Percentiles rank a stretch among this genome's conserved stretches.
These are phyloP conservation scores for Exophiala aquamarina DNA, from an alignment of 2,329 filamentous ascomycete genomes.

Conservation along the genomic window DNA sequence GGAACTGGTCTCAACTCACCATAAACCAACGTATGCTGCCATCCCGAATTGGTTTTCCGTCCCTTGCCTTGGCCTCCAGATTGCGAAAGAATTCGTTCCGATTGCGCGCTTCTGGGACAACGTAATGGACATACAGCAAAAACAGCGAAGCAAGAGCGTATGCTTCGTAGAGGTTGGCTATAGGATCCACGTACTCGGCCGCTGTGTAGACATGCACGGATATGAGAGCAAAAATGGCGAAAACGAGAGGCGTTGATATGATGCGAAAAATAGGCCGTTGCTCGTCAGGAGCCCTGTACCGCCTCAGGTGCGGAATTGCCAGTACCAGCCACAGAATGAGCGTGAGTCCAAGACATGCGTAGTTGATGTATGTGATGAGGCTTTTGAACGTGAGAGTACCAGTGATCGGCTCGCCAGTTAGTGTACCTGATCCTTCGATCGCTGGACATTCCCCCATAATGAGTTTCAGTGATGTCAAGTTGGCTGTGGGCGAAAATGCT, in stretches of 20 bases:
- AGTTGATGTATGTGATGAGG: conserved; percentile 12
- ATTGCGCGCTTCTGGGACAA: conserved; percentile 13
- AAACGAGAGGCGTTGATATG: conserved; percentile 15
- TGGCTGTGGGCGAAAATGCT: too few species aligned
- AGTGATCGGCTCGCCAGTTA: conserved; percentile 1
- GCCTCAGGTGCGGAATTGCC: conserved; percentile 15
- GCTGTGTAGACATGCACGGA: conserved; percentile 14
- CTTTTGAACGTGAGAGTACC: conserved; percentile 18
- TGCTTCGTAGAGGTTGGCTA: conserved; percentile 18
- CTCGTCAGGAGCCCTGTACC: conserved; percentile 17
- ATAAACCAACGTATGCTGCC: conserved; percentile 27
- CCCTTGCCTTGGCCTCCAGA: conserved; percentile 10
- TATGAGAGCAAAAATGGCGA: conserved; percentile 11
- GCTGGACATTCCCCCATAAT: conserved; percentile 3
- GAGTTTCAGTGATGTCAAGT: too few species aligned
- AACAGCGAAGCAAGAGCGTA: conserved; percentile 18
- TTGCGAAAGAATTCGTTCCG: conserved; percentile 11
- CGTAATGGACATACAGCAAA: conserved; percentile 20
- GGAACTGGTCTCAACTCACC: conserved; percentile 50
- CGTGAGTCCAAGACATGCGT: conserved; percentile 11
- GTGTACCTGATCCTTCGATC: conserved; percentile 1
- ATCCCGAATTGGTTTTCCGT: conserved; percentile 6
- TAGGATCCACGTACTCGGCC: conserved; percentile 13
- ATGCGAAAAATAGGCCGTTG: conserved; percentile 22
- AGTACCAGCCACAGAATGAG: conserved; percentile 11